Percentiles rank a stretch among this genome's conserved stretches.
Conservation (phyloP, 306 rosid genomes). For the Dryas drummondii region DNA sequence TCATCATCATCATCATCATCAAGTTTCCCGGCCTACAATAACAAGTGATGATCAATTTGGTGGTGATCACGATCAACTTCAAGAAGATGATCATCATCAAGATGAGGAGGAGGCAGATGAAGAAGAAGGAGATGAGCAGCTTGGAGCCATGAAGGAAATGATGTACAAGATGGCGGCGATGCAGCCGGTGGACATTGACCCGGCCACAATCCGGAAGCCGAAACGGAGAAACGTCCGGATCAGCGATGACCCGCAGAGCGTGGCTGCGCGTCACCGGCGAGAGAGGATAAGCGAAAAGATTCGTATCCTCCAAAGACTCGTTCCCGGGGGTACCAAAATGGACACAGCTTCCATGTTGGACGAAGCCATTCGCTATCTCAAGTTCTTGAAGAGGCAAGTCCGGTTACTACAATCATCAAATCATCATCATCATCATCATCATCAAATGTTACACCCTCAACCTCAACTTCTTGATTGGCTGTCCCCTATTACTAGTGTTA, state of each 20-base stretch:
- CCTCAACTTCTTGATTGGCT: background rate
- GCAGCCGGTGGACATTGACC: slow-evolving; percentile 98
- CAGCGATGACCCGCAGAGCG: slow-evolving; percentile 90
- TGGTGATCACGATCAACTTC: slow-evolving; percentile 26
- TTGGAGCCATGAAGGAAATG: slow-evolving; percentile 95
- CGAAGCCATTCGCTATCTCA: slow-evolving; percentile 88
- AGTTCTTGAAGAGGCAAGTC: slow-evolving; percentile 86
- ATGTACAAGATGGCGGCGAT: slow-evolving; percentile 91
- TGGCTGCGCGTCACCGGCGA: slow-evolving; percentile 83
- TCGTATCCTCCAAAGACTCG: slow-evolving; percentile 84
- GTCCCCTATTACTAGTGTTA: background rate
- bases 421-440: slow-evolving; percentile 24
- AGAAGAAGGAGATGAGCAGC: slow-evolving; percentile 43
- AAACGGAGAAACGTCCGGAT: slow-evolving; percentile 83
- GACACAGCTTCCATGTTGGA: slow-evolving; percentile 96
- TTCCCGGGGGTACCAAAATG: slow-evolving; percentile 94
- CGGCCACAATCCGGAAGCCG: slow-evolving; percentile 67
- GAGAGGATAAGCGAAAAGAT: slow-evolving; percentile 91
- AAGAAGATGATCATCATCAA: slow-evolving; percentile 25
- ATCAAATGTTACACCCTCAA: background rate
- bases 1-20: slow-evolving; percentile 14
- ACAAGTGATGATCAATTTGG: slow-evolving; percentile 2
- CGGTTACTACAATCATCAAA: slow-evolving; percentile 60
- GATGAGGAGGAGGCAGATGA: slow-evolving; percentile 20
- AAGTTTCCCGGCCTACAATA: background rate